Evolutionary conservation across 2,329 filamentous ascomycete species (phyloP), one percentile per base, ranked within the genome.

Genomic region (Apiospora phragmitis): DNA sequence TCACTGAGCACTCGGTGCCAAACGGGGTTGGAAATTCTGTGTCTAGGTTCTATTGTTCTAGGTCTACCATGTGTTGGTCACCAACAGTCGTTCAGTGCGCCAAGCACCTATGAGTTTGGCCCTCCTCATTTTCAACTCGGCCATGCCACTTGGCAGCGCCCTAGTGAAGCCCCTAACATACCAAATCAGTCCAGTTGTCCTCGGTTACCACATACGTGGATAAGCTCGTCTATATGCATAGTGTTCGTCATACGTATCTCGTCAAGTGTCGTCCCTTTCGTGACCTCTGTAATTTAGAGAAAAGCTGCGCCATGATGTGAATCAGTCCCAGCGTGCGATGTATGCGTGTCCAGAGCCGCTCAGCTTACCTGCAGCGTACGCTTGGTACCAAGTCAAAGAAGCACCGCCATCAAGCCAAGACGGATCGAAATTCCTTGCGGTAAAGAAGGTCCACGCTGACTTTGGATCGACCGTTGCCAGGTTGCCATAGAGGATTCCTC

Each of bases 371-470:
- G 93, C 94, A 76, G 91, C 86, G 81, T 91, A 94, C 51, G 92
- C 91, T 82, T 97, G 82, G 83, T 95, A 97, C 94, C 94, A 97
- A 38, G 93, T 95, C 81, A 90, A 84, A 77, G 91, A 92, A 2
- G 93, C 94, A 21, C 96, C 95, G 0, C 93, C 94, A 82, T 98
- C 94, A 62, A 96, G 81, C 88, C 89, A 94, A 55, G 81, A 81
- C 45, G 87, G 84, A 77, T 94, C 86, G 77, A 96, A 95, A 21
- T 86, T 83, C 0, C 83, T 79, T 72, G 88, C 84, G 0, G 86
- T 86, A 79, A 99, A 98, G 80, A 95, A 97, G 0, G 87, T 79
- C 85, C 89, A 98, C 29, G 93, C 90, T 8, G 87, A 82, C 68
- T 80, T 81, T 0, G 95, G 90, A 78, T 97, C 89, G 51, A 94